These are phyloP conservation scores for Termitomyces sp. DNA, from an alignment of 768 basidiomycete species.

Conservation along the genomic window DNA sequence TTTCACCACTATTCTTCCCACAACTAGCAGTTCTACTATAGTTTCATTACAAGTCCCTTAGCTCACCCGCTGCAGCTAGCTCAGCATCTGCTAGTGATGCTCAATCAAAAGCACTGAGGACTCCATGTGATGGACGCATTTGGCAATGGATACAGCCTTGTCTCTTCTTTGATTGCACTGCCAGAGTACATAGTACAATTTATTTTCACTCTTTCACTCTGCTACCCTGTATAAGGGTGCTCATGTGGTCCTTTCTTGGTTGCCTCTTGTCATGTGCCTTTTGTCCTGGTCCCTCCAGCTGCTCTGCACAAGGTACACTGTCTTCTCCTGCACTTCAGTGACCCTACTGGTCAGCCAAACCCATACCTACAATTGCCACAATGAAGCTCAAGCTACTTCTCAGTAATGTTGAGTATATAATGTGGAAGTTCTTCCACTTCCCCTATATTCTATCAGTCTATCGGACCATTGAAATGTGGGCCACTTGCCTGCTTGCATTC, in stretches of 20 bases:
- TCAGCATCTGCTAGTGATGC: constrained; percentile 20
- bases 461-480: constrained; percentile 20
- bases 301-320: constrained; percentile 14
- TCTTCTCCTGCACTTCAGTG: constrained; percentile 3
- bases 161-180: neutral
- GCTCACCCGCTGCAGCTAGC: constrained; percentile 20
- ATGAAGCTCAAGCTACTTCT: constrained; percentile 15
- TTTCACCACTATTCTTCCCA: too few relatives aligned
- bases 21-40: too few relatives aligned
- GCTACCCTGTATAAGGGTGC: constrained; percentile 3
- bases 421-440: constrained; percentile 10
- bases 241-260: constrained; percentile 11
- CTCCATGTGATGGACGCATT: constrained; percentile 15
- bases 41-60: too few relatives aligned
- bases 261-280: constrained; percentile 18
- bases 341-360: neutral
- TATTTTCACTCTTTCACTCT: constrained; percentile 7
- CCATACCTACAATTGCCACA: constrained; percentile 9
- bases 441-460: constrained; percentile 10
- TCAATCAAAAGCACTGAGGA: constrained; percentile 23
- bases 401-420: constrained; percentile 10
- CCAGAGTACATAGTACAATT: constrained; percentile 1
- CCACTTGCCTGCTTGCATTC: constrained; percentile 18
- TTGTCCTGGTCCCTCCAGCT: constrained; percentile 10
- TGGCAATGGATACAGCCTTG: neutral